Percentiles rank a stretch among this genome's conserved stretches.
phyloP scores from a whole-genome alignment of 139 green algal species.

The Closterium sp. region DNA sequence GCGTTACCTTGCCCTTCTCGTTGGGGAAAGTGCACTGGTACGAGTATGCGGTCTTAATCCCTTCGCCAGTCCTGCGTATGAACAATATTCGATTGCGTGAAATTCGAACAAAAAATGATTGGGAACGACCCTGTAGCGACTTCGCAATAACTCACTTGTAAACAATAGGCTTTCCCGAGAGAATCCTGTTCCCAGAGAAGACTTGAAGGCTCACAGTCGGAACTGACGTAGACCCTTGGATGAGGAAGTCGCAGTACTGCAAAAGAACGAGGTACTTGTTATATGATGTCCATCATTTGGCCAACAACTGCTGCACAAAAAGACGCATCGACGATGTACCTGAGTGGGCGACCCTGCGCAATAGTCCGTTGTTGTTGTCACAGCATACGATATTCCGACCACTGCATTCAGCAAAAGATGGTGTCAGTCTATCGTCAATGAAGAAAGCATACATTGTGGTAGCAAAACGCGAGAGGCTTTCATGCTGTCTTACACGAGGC shows the following conservation, averaged over 20 bases:
- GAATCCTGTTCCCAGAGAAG: background rate
- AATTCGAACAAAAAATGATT: background rate
- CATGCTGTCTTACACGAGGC: background rate
- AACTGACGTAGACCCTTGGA: background rate
- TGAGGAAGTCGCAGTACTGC: background rate
- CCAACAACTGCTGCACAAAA: background rate
- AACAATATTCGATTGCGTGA: background rate
- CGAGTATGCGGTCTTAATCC: background rate
- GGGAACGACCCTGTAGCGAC: background rate
- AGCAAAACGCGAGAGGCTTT: background rate
- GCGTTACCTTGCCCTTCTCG: background rate
- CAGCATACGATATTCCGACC: background rate
- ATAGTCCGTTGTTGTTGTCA: background rate
- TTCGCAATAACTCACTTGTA: background rate
- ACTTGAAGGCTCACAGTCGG: background rate
- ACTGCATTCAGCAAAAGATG: background rate
- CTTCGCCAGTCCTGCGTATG: background rate
- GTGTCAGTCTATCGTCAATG: background rate
- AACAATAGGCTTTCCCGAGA: background rate
- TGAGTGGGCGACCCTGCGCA: background rate
- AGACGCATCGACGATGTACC: background rate
- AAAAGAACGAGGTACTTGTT: background rate
- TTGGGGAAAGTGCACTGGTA: background rate
- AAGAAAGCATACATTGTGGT: background rate
- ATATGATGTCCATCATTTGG: background rate